Conservation (phyloP, 371 early-diverging fungal genomes). For the Entomophthora muscae region DNA sequence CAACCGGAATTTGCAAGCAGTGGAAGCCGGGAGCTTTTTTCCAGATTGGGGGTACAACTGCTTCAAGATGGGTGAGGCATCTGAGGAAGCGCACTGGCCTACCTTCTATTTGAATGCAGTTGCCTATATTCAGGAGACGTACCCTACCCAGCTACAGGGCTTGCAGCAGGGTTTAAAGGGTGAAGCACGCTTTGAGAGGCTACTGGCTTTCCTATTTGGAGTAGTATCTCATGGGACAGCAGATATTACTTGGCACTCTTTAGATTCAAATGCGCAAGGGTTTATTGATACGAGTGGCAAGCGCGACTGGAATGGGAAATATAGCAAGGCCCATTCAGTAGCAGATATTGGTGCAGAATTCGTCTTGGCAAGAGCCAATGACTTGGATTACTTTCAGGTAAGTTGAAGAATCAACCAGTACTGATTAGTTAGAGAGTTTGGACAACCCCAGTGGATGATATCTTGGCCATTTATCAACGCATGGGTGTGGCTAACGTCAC, state of each 20-base stretch:
- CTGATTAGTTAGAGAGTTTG: not conserved
- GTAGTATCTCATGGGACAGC: conserved; percentile 65
- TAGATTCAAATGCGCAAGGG: not conserved
- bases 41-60: conserved; percentile 67
- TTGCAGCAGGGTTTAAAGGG: not conserved
- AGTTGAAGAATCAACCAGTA: not conserved
- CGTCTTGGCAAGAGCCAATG: conserved; percentile 18
- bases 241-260: conserved; percentile 63
- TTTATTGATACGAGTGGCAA: not conserved
- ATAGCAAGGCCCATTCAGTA: conserved; percentile 36
- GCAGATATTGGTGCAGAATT: conserved; percentile 72
- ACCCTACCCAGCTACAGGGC: conserved; percentile 15
- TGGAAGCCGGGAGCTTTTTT: conserved; percentile 71
- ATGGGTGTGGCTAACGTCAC: not conserved
- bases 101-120: conserved; percentile 49
- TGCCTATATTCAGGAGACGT: conserved; percentile 29
- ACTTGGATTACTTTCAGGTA: not conserved
- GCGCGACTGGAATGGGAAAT: conserved; percentile 21
- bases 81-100: conserved; percentile 56
- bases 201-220: conserved; percentile 63
- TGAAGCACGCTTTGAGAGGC: conserved; percentile 16
- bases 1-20: not conserved
- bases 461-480: not conserved
- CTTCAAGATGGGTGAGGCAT: conserved; percentile 13
- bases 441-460: not conserved